Evolutionary conservation across 495 filamentous ascomycete genomes (phyloP), one percentile per base, ranked within the genome.

Genomic region (Hypoxylon intermedium): DNA sequence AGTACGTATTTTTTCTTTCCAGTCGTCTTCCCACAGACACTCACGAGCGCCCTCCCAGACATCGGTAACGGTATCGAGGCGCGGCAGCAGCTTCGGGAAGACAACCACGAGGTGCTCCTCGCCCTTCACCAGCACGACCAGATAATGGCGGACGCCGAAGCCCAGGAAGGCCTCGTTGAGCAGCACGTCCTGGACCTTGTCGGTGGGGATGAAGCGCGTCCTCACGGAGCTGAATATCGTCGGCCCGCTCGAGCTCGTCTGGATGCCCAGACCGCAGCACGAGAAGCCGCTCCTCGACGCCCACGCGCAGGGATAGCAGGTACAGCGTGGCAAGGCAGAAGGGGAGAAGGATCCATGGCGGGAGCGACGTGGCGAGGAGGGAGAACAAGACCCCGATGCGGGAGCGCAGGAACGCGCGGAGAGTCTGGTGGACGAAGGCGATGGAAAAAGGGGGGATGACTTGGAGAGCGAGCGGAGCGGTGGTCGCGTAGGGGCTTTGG

Each of bases 91-190:
- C 51, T 83, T 84, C 72, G 93, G 94, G 72, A 98, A 99, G 3
- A 98, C 92, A 23, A 99, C 93, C 7, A 96, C 87, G 11, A 94
- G 84, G 48, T 90, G 87, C 53, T 86, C 84, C 75, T 98, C 94
- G 31, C 89, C 93, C 68, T 96, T 89, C 42, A 98, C 93, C 60
- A 97, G 87, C 9, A 98, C 89, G 7, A 88, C 85, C 11, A 99
- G 77, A 72, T 96, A 96, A 71, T 91, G 95, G 49, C 88, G 78
- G 42, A 97, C 93, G 73, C 92, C 91, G 70, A 96, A 95, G 34
- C 94, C 93, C 56, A 84, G 85, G 75, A 98, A 98, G 26, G 93
- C 94, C 73, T 99, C 94, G 72, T 97, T 91, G 40, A 99, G 89
- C 52, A 97, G 82, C 53, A 98, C 87, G 74, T 98, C 94, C 50